A percentile compares a stretch with the other conserved stretches of the same genome.
Evolutionary conservation across 2,329 filamentous ascomycete species (phyloP).

Genomic region (Apiospora sp.): DNA sequence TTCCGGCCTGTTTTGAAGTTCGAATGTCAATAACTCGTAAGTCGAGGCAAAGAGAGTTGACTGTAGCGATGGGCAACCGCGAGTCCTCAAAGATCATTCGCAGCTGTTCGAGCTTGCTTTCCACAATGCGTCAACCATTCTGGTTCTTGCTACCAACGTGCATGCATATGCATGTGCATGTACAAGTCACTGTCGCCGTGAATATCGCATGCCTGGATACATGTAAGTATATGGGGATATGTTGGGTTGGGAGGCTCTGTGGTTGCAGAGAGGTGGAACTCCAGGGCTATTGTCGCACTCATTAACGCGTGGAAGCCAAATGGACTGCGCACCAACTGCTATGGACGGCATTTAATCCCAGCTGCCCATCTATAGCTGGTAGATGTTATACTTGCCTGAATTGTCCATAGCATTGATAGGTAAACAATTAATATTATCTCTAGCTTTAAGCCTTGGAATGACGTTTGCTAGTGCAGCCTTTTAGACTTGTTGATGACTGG

Average conservation of each 20-base stretch:
- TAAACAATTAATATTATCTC: background rate
- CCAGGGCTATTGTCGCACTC: background rate
- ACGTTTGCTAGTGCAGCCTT: slow-evolving; percentile 1
- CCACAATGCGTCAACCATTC: background rate
- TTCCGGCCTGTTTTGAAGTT: slow-evolving; percentile 5
- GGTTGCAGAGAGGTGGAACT: background rate
- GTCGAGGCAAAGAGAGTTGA: background rate
- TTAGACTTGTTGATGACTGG: background rate
- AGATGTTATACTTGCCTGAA: background rate
- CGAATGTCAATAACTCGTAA: slow-evolving; percentile 7
- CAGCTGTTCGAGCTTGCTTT: slow-evolving; percentile 4
- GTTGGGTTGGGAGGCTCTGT: background rate
- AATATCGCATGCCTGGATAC: background rate
- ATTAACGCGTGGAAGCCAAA: background rate
- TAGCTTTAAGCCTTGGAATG: background rate
- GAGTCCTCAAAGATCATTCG: background rate
- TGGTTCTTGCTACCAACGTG: background rate
- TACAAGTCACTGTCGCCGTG: background rate
- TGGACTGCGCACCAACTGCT: background rate
- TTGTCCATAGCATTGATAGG: background rate
- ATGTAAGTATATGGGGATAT: background rate
- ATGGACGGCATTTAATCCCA: background rate
- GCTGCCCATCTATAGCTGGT: background rate
- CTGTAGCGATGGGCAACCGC: slow-evolving; percentile 1
- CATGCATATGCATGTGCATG: background rate